Evolutionary conservation across 2,329 filamentous ascomycete genomes (phyloP), one percentile per base, ranked within the genome.

Genomic region (Fusarium xyrophilum): DNA sequence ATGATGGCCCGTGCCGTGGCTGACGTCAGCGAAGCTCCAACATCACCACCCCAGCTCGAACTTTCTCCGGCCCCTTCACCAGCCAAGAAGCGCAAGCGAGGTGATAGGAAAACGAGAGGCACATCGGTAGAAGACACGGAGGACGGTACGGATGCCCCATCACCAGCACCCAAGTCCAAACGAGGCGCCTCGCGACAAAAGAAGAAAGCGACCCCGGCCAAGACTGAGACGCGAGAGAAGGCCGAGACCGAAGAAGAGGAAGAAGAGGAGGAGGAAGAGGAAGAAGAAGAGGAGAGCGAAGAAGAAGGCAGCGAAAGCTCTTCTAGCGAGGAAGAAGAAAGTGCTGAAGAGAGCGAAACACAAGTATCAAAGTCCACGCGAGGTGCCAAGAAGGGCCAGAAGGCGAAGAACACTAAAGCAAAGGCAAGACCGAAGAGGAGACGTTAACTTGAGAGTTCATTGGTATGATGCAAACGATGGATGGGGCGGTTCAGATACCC

Each of bases 51-150:
- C 1, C 76, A 82, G 48, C 79, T 82, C 48, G 82, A 83, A n/a
- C 72, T 81, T 52, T 78, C 76, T 13, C 76, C 76, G 11, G 70
- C 72, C 32, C 74, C 75, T 17, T 73, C 76, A 13, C 68, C 76
- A 27, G 60, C 67, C n/a, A 80, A 79, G 71, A 85, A 84, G 76
- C 81, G 82, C 55, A 85, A 83, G 75, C 79, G 83, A 36, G 78
- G 77, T 23, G 77, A 77, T 23, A 78, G 79, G 14, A 80, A 79
- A 58, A 76, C 79, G 3, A 80, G 79, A 50, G 78, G 77, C 12
- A 75, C 79, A n/a, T 82, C 83, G 15, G 80, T 82, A 8, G 83
- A 85, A 14, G 84, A 84, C 56, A 85, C 81, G 15, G 78, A 84
- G 70, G 80, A 85, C 53, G 76, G 78, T 67, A 79, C 82, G 55